Base-by-base conservation (phyloP, 176 grass and related monocot species). In the Carex myosuroides region DNA sequence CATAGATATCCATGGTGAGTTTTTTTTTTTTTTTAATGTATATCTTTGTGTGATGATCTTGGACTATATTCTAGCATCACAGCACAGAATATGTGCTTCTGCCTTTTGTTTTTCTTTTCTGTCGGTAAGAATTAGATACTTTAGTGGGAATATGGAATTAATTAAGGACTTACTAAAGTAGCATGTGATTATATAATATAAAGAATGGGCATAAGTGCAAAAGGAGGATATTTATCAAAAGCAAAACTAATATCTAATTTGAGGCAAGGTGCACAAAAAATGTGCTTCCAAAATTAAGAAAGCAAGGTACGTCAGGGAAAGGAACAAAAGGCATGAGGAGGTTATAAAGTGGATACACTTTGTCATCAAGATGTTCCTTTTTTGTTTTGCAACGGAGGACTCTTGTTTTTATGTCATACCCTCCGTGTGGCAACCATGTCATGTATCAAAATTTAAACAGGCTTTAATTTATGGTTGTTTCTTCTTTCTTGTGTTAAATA, bases 281-380 rank as follows among this genome's bases (percentile, higher is more conserved):
- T 73, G 67, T 85, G 66, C 70, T 67, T 83, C 61, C 80, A 65
- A 64, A 52, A 78, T 57, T 30, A 83, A 83, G 80, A 83, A 66
- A 83, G 80, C 79, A 63, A 42, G 58, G 22, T 83, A 66, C 80
- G 80, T 83, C 62, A 83, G 12, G 41, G 80, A 68, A 54, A 83
- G 42, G 80, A 83, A 68, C 39, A 83, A 66, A 83, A 83, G 60
- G 64, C 79, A 83, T 66, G 80, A 83, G 35, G 80, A 64, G 37
- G 59, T 81, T 81, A 64, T 77, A 78, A 77, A 77, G 73, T 55
- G 24, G 73, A 33, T 78, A 57, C 73, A 78, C 50, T 78, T 78
- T 78, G 73, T 56, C 73, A 56, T 64, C 41, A 64, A 54, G 24
- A 81, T 74, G 16, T 59, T 85, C 79, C 54, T 75, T 79, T 74